phyloP scores from a whole-genome alignment of 495 filamentous ascomycete genomes.

The Thermochaetoides thermophila region DNA sequence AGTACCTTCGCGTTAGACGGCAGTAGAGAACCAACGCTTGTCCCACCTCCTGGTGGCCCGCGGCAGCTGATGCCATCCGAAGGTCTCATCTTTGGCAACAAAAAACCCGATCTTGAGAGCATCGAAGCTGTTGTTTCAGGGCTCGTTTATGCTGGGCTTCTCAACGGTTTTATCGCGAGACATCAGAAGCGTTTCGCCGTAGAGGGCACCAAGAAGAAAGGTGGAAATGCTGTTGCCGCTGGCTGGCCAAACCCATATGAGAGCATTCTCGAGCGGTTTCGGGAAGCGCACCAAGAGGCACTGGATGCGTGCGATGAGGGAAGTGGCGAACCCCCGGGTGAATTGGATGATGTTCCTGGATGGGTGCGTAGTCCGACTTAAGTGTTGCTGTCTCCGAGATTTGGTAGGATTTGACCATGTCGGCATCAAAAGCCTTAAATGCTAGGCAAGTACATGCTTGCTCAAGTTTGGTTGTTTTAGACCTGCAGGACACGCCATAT shows the following conservation, averaged over 20 bases:
- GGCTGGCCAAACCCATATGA: slow-evolving; percentile 28
- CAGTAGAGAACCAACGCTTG: slow-evolving; percentile 23
- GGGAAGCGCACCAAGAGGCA: slow-evolving; percentile 18
- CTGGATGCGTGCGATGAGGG: slow-evolving; percentile 9
- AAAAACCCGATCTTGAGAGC: slow-evolving; percentile 41
- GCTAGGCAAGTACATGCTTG: no score
- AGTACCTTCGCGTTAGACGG: no score
- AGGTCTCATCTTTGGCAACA: slow-evolving; percentile 37
- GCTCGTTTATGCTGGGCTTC: slow-evolving; percentile 65
- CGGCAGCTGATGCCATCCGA: slow-evolving; percentile 32
- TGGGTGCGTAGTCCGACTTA: slow-evolving; percentile 17
- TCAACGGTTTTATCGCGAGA: slow-evolving; percentile 77
- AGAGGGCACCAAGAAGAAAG: slow-evolving; percentile 53
- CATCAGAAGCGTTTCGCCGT: slow-evolving; percentile 63
- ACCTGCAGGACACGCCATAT: no score
- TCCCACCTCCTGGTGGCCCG: slow-evolving; percentile 30
- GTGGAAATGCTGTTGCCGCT: slow-evolving; percentile 28
- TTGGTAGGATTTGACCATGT: neutral
- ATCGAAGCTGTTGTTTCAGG: slow-evolving; percentile 68
- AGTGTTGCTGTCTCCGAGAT: neutral
- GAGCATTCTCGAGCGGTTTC: slow-evolving; percentile 17
- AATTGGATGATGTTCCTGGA: slow-evolving; percentile 21
- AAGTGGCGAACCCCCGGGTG: slow-evolving; percentile 13
- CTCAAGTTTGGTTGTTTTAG: no score
- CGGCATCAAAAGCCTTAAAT: neutral